These are phyloP conservation scores for Ophioceras dolichostomum DNA, from an alignment of 2,329 filamentous ascomycete genomes.

Conservation along the genomic window DNA sequence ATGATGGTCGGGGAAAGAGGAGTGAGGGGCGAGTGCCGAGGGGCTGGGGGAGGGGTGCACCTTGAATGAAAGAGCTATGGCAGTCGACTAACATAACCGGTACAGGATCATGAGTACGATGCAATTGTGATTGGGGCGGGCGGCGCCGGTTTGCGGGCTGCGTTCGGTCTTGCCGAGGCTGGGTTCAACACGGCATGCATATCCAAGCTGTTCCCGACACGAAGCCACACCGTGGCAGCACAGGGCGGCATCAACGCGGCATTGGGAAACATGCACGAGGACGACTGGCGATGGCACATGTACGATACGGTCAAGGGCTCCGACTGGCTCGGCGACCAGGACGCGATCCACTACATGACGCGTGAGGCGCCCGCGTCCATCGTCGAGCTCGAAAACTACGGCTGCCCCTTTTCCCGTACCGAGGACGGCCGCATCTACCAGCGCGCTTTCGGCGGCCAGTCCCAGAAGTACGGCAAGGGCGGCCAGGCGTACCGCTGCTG, in stretches of 20 bases:
- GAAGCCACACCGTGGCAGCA: slow-evolving; percentile 73
- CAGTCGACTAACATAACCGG: neutral
- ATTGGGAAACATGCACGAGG: slow-evolving; percentile 91
- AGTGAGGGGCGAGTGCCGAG: too few species aligned
- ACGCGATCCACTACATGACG: slow-evolving; percentile 98
- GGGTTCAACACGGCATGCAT: slow-evolving; percentile 87
- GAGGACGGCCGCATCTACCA: slow-evolving; percentile 94
- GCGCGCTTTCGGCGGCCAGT: slow-evolving; percentile 96
- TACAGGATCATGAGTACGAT: slow-evolving; percentile 93
- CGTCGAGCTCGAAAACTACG: slow-evolving; percentile 93
- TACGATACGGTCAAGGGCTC: slow-evolving; percentile 98
- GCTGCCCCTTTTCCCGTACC: slow-evolving; percentile 91
- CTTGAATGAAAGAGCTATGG: neutral
- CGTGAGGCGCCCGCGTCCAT: slow-evolving; percentile 84
- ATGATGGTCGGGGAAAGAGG: too few species aligned
- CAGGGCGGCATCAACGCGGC: slow-evolving; percentile 82
- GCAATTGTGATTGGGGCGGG: slow-evolving; percentile 85
- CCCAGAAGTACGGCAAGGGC: slow-evolving; percentile 88
- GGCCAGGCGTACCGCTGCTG: slow-evolving; percentile 97
- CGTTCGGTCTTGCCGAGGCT: slow-evolving; percentile 76
- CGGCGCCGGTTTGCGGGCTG: slow-evolving; percentile 69
- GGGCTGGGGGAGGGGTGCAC: too few species aligned
- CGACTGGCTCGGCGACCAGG: slow-evolving; percentile 95
- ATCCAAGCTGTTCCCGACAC: slow-evolving; percentile 74
- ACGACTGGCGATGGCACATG: slow-evolving; percentile 99